Base-by-base conservation (phyloP, 257 asterid genomes). In the Solanum verrucosum region DNA sequence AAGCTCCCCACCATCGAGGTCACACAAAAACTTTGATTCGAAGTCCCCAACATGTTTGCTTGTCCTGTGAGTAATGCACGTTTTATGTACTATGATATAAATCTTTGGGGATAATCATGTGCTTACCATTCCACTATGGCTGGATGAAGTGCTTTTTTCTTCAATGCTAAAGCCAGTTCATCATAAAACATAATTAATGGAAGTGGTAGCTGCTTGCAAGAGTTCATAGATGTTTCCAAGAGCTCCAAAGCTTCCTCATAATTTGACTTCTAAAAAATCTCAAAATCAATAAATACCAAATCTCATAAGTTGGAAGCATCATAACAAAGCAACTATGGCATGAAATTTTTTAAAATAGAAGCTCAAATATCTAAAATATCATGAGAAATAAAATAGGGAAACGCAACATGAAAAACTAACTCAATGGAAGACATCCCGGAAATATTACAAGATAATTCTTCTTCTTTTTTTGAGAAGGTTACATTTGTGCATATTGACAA, bases 181-280 rank as follows among this genome's bases (percentile, higher is more conserved):
- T 96, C 98, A 90, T 93, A 93, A 90, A 95, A 95, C 92, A 96
- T 86, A 89, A 95, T 93, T 90, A 93, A 89, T 84, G 98, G 94
- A 90, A 94, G 90, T 77, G 98, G 94, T 78, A 92, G 86, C 92
- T 94, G 95, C 88, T 92, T 93, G 95, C 98, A 95, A 67, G 98
- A 94, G 87, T 95, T 94, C 87, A 94, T 91, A 85, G 95, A 92
- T 89, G 92, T 87, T 90, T 91, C 93, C 92, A 96, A 90, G 88
- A 96, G 95, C 92, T 94, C 98, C 93, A 96, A 89, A 91, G 98
- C 98, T 91, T 95, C 98, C 87, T 94, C 96, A 29, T 89, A 84
- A 89, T 94, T 95, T 89, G 98, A 88, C 88, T 92, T 92, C 98
- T 95, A 90, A 85, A 90, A 42, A 91, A 90, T 37, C 59, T 46